Percentiles rank a stretch among this genome's conserved stretches.
Evolutionary conservation across 371 early-diverging fungal species (phyloP).

Genomic region (Rhizopus microsporus): DNA sequence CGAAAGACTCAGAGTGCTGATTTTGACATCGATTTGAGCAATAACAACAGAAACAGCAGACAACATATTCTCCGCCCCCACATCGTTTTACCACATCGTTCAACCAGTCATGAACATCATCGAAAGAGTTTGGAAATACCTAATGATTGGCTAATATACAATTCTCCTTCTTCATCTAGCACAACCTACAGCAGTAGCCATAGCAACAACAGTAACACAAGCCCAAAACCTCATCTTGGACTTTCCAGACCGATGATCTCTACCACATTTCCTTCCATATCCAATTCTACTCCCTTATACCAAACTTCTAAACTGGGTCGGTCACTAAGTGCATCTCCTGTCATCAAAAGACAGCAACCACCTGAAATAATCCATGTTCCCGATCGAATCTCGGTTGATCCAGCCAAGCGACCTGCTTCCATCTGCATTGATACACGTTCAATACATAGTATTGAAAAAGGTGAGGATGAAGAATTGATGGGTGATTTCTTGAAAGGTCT

Average conservation of each 20-base stretch:
- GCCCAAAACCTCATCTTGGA: constrained; percentile 15
- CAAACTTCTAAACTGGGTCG: constrained; percentile 25
- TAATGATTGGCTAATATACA: constrained; percentile 36
- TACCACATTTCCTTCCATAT: constrained; percentile 42
- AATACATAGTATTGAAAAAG: constrained; percentile 23
- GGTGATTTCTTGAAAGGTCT: constrained; percentile 50
- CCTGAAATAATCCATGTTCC: constrained; percentile 26
- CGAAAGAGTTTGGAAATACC: constrained; percentile 41
- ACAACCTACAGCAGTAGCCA: constrained; percentile 8
- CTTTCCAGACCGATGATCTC: constrained; percentile 41
- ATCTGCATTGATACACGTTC: constrained; percentile 46
- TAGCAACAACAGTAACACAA: constrained; percentile 7
- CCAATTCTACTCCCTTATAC: constrained; percentile 6
- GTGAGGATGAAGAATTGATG: constrained; percentile 34
- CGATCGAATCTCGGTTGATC: constrained; percentile 26
- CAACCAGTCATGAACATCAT: constrained; percentile 16
- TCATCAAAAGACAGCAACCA: constrained; percentile 8
- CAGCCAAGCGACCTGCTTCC: constrained; percentile 35
- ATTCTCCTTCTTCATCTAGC: constrained; percentile 8
- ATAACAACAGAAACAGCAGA: constrained; percentile 4
- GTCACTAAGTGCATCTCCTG: constrained; percentile 18
- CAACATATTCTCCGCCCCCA: constrained; percentile 38
- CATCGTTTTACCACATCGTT: constrained; percentile 32
- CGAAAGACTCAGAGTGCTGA: constrained; percentile 52
- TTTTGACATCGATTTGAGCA: constrained; percentile 19